Evolutionary conservation across 257 asterid species (phyloP), one percentile per base, ranked within the genome.

Genomic region (Avicennia marina): DNA sequence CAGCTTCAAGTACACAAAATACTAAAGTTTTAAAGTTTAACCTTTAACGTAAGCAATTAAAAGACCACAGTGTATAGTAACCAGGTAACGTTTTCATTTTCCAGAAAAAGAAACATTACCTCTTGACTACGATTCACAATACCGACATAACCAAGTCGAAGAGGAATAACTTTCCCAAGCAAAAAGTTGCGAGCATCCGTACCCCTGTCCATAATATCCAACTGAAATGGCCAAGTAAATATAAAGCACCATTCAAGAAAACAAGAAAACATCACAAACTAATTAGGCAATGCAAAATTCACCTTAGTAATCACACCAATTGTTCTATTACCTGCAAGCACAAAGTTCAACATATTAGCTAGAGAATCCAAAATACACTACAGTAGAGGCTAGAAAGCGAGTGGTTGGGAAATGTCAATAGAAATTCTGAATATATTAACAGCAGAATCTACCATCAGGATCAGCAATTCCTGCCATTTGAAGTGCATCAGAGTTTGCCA

Each of bases 171-270:
- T 82, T 89, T 89, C 41, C 97, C 99, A 58, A 93, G 99, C 80
- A 89, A 79, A 64, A 86, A 82, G 66, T 93, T 84, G 58, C 86
- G 87, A 11, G 96, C 97, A 75, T 89, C 94, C 60, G 97, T 93
- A 50, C 99, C 99, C 58, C 97, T 77, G 66, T 93, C 97, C 99
- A 93, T 93, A 56, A 93, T 93, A 71, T 93, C 99, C 84, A 93
- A 76, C 99, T 93, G 87, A 41, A 65, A 60, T 53, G 71, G 53
- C n/a, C 73, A 77, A 69, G 63, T 34, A 13, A 34, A 73, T 39
- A 43, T 18, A 41, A 53, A 36, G 7, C 18, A 31, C 19, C 17
- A 18, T n/a, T n/a, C n/a, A 29, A 49, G 41, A 32, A 55, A 19
- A 50, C 40, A 21, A 24, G 43, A 20, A 44, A 45, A 52, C 19